Percentiles rank a stretch among this genome's conserved stretches.
Evolutionary conservation across 352 stramenopile species (phyloP).

Genomic region (Blastocystis sp.): DNA sequence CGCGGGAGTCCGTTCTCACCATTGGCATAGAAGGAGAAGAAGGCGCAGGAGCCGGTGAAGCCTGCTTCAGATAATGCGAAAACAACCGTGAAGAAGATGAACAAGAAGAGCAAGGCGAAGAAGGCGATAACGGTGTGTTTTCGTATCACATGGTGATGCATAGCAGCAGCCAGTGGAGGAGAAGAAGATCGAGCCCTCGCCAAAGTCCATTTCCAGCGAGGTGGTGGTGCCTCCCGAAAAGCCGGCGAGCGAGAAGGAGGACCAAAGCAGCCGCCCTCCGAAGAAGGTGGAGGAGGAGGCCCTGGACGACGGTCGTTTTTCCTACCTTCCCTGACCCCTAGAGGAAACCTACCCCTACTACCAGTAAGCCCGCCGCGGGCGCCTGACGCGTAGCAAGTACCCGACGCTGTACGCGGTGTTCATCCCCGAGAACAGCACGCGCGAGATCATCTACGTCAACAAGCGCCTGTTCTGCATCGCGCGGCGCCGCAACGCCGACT

Average conservation of each 20-base stretch:
- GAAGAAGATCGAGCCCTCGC: background rate
- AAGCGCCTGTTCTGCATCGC: slow-evolving; percentile 50
- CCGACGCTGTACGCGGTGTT: slow-evolving; percentile 54
- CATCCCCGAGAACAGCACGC: slow-evolving; percentile 45
- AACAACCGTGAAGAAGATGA: background rate
- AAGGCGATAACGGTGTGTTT: background rate
- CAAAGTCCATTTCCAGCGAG: background rate
- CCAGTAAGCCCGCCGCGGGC: background rate
- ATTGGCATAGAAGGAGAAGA: slow-evolving; percentile 60
- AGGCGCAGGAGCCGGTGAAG: background rate
- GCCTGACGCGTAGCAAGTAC: slow-evolving; percentile 45
- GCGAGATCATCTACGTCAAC: slow-evolving; percentile 66
- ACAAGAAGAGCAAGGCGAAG: slow-evolving; percentile 24
- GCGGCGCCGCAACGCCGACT: slow-evolving; percentile 46
- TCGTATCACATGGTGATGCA: background rate
- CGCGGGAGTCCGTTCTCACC: slow-evolving; percentile 4
- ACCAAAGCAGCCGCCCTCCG: background rate
- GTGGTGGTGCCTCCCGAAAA: background rate
- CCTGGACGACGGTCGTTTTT: slow-evolving; percentile 53
- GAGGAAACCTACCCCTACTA: slow-evolving; percentile 51
- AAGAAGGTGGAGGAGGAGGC: slow-evolving; percentile 58
- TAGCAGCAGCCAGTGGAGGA: background rate
- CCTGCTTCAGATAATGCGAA: background rate
- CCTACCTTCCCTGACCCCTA: background rate
- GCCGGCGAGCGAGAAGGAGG: background rate